Conservation (phyloP, 805 yeast genomes). For the Candida gorgasii region DNA sequence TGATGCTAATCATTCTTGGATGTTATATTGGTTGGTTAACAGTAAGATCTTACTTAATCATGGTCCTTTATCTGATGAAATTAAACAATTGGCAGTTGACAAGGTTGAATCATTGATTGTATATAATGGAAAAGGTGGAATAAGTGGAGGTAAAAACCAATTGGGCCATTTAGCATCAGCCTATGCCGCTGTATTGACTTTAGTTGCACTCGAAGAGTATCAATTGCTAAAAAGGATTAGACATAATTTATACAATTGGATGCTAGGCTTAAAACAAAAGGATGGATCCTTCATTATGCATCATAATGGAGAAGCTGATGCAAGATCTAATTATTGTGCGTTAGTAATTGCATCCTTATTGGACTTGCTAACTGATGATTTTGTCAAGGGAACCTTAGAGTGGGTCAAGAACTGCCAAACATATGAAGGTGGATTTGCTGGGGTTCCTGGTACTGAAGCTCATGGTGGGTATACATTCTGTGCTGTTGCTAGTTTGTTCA, state of each 20-base stretch:
- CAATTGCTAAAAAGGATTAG: slow-evolving; percentile 31
- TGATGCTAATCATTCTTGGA: slow-evolving; percentile 94
- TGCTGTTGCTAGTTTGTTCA: slow-evolving; percentile 64
- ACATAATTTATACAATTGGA: slow-evolving; percentile 57
- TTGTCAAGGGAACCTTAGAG: slow-evolving; percentile 50
- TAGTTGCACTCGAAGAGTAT: slow-evolving; percentile 52
- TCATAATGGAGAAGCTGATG: slow-evolving; percentile 77
- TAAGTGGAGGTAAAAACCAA: slow-evolving; percentile 86
- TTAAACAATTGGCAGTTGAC: slow-evolving; percentile 7
- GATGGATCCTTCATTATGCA: slow-evolving; percentile 84
- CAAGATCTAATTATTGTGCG: slow-evolving; percentile 86
- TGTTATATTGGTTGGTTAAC: slow-evolving; percentile 80
- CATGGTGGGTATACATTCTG: slow-evolving; percentile 98
- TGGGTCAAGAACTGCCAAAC: slow-evolving; percentile 79
- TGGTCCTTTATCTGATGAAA: not conserved
- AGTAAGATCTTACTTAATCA: slow-evolving; percentile 23
- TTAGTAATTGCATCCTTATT: slow-evolving; percentile 70
- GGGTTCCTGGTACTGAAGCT: slow-evolving; percentile 77
- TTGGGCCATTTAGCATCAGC: slow-evolving; percentile 81
- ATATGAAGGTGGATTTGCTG: slow-evolving; percentile 95
- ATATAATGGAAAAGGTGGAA: slow-evolving; percentile 50
- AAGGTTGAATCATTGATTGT: slow-evolving; percentile 29
- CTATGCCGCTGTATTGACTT: slow-evolving; percentile 71
- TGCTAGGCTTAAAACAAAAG: slow-evolving; percentile 56
- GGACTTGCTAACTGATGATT: slow-evolving; percentile 59